phyloP scores from a whole-genome alignment of 805 yeast species.

The Yarrowia sp. region DNA sequence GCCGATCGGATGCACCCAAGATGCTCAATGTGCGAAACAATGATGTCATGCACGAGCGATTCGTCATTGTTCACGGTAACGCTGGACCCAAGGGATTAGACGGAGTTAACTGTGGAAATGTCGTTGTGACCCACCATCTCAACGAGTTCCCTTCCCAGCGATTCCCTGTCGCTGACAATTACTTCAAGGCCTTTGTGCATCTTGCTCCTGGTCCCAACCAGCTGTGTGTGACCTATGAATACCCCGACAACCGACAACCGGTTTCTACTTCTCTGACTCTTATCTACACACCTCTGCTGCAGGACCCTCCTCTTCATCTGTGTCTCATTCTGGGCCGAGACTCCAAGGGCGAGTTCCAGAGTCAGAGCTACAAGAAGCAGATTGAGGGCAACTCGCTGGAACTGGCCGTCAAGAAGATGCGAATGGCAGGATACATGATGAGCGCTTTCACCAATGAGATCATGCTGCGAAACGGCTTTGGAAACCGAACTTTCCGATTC shows the following conservation, averaged over 20 bases:
- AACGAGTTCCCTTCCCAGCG: conserved; percentile 68
- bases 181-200: conserved; percentile 77
- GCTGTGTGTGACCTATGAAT: conserved; percentile 55
- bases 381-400: conserved; percentile 69
- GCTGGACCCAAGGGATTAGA: conserved; percentile 45
- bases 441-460: conserved; percentile 92
- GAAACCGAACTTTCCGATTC: conserved; percentile 77
- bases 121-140: conserved; percentile 55
- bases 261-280: conserved; percentile 50
- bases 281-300: conserved; percentile 61
- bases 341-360: conserved; percentile 72
- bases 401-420: conserved; percentile 73
- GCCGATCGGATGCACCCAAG: conserved; percentile 39
- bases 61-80: conserved; percentile 51
- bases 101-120: conserved; percentile 42
- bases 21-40: conserved; percentile 48
- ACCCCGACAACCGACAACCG: conserved; percentile 38
- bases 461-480: conserved; percentile 78
- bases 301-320: conserved; percentile 80
- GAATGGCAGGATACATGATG: conserved; percentile 86
- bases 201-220: conserved; percentile 72
- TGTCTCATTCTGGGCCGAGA: conserved; percentile 80
- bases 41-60: conserved; percentile 46
- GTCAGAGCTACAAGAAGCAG: conserved; percentile 56
- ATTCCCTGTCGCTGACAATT: conserved; percentile 71